Conservation (phyloP, 805 yeast genomes). For the Yarrowia divulgata region DNA sequence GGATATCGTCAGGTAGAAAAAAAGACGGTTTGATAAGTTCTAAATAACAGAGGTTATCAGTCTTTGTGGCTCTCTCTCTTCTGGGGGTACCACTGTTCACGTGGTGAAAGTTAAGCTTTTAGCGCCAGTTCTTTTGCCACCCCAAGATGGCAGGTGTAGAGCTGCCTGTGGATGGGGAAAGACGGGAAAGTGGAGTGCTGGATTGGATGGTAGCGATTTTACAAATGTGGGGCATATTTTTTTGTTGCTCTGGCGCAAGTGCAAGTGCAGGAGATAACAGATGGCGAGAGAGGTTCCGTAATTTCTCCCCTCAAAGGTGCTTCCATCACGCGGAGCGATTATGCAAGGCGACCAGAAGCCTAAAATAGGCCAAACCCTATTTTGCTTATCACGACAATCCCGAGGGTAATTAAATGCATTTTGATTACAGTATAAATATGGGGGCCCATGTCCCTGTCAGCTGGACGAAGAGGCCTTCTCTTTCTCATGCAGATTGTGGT, state of each 20-base stretch:
- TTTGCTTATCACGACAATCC: constrained; percentile 24
- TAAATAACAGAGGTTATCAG: constrained; percentile 23
- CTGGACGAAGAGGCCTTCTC: no score
- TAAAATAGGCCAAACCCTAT: constrained; percentile 11
- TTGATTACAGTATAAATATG: constrained; percentile 20
- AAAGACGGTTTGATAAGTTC: neutral
- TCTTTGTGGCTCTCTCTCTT: constrained; percentile 19
- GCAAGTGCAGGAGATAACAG: neutral
- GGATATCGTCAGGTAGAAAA: neutral
- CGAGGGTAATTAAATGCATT: constrained; percentile 18
- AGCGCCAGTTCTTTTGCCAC: constrained; percentile 37
- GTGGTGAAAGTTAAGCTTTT: constrained; percentile 38
- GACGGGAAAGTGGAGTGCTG: neutral
- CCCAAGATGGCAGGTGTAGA: constrained; percentile 35
- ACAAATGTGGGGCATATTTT: no score
- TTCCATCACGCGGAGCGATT: constrained; percentile 39
- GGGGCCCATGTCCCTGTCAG: no score
- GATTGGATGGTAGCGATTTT: neutral
- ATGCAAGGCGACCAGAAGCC: constrained; percentile 35
- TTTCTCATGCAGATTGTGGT: neutral
- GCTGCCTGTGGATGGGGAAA: neutral
- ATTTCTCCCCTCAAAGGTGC: constrained; percentile 25
- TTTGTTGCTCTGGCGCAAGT: no score
- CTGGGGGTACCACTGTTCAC: constrained; percentile 17
- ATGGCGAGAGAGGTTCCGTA: no score